These are phyloP conservation scores for Cladosporium sp. DNA, from an alignment of 2,329 filamentous ascomycete genomes.

Conservation along the genomic window DNA sequence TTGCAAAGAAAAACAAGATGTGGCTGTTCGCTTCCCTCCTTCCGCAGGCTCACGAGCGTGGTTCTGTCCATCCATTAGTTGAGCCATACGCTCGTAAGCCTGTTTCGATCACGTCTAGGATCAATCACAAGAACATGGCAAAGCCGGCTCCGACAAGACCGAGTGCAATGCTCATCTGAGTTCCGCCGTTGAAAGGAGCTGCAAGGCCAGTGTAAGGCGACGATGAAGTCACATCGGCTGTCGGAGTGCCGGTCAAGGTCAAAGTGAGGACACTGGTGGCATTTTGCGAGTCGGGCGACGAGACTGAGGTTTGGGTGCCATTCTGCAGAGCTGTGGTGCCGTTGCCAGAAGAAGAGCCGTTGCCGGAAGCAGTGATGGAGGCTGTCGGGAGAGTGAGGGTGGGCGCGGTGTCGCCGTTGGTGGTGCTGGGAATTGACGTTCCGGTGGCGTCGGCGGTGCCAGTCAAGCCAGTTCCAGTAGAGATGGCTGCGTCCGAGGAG, in stretches of 20 bases:
- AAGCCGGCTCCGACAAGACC: constrained; percentile 3
- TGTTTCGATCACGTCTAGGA: not conserved
- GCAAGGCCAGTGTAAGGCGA: constrained; percentile 3
- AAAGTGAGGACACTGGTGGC: not conserved
- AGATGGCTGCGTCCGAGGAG: not conserved
- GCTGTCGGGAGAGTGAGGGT: not conserved
- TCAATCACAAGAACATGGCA: constrained; percentile 15
- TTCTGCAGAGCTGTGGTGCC: constrained; percentile 8
- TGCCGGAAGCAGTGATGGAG: not conserved
- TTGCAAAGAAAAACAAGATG: not conserved
- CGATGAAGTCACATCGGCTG: not conserved
- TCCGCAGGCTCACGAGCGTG: not conserved
- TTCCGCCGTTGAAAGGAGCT: not conserved
- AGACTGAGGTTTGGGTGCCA: not conserved
- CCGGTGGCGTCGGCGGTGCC: constrained; percentile 8
- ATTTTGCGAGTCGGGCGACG: constrained; percentile 6
- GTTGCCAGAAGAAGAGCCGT: constrained; percentile 1
- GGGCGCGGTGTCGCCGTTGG: not conserved
- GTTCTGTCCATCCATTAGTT: not conserved
- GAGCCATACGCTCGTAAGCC: not conserved
- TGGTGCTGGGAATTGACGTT: not conserved
- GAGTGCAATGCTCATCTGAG: not conserved
- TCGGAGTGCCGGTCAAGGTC: constrained; percentile 7
- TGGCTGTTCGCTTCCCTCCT: not conserved
- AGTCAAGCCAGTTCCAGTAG: not conserved